Percentiles rank a stretch among this genome's conserved stretches.
Conservation (phyloP, 345 rosid genomes). For the Eucalyptus albens region DNA sequence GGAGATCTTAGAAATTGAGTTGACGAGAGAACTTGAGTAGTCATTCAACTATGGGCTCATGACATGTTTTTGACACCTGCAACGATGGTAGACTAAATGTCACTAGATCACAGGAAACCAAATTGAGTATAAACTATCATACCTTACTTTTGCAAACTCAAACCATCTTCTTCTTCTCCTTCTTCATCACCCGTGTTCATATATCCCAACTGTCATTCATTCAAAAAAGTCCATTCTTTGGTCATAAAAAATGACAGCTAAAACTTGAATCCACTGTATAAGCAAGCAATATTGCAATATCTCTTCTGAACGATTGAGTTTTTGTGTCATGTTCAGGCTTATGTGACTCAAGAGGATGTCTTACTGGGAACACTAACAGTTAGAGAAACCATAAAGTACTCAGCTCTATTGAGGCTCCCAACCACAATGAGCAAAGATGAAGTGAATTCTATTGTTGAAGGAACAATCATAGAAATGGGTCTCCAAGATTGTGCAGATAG, state of each 20-base stretch:
- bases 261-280: neutral
- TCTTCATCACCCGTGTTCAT: neutral
- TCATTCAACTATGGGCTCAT: neutral
- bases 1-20: neutral
- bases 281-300: neutral
- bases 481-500: conserved; percentile 59
- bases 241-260: neutral
- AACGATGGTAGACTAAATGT: neutral
- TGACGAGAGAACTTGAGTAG: neutral
- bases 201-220: neutral
- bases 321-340: conserved; percentile 30
- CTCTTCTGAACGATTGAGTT: neutral
- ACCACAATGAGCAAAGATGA: conserved; percentile 25
- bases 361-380: conserved; percentile 58
- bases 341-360: conserved; percentile 72
- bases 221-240: neutral
- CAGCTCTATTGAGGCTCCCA: conserved; percentile 64
- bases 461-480: conserved; percentile 48
- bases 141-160: neutral
- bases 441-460: conserved; percentile 29
- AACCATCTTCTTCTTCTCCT: neutral
- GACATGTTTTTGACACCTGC: neutral
- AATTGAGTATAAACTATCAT: neutral
- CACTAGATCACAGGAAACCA: neutral
- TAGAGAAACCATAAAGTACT: conserved; percentile 54